These are phyloP conservation scores for Acer campestre DNA, from an alignment of 345 rosid species.

Conservation along the genomic window DNA sequence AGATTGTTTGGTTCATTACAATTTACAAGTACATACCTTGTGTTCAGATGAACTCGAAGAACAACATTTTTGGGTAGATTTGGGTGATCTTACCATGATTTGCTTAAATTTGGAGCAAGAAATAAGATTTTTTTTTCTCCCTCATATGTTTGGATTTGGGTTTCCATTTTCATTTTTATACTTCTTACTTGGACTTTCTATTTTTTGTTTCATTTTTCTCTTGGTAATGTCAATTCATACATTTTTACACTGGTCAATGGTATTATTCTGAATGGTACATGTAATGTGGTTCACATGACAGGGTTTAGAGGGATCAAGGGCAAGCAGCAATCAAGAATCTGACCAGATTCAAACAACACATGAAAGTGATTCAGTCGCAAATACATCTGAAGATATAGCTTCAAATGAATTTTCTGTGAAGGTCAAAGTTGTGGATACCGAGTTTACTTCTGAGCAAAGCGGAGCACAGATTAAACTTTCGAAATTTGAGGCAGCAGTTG, in stretches of 20 bases:
- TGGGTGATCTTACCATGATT: neutral
- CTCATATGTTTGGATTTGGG: neutral
- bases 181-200: neutral
- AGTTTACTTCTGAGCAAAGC: too few species aligned
- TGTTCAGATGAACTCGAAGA: neutral
- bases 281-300: conserved; percentile 24
- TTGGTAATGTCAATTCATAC: neutral
- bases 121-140: neutral
- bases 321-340: conserved; percentile 22
- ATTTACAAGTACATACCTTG: neutral
- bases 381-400: conserved; percentile 24
- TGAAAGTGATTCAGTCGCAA: conserved; percentile 17
- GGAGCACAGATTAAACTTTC: neutral
- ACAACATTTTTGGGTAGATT: neutral
- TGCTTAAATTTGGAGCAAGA: neutral
- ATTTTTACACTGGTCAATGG: neutral
- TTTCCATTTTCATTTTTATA: neutral
- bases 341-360: conserved; percentile 21
- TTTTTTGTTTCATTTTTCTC: neutral
- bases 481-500: conserved; percentile 39
- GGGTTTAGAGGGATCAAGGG: conserved; percentile 31
- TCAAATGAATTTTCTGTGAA: conserved; percentile 26
- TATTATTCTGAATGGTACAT: conserved; percentile 8
- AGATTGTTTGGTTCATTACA: neutral
- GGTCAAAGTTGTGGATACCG: neutral